These are phyloP conservation scores for Diaporthe vaccinii DNA, from an alignment of 2,329 filamentous ascomycete genomes.

Conservation along the genomic window DNA sequence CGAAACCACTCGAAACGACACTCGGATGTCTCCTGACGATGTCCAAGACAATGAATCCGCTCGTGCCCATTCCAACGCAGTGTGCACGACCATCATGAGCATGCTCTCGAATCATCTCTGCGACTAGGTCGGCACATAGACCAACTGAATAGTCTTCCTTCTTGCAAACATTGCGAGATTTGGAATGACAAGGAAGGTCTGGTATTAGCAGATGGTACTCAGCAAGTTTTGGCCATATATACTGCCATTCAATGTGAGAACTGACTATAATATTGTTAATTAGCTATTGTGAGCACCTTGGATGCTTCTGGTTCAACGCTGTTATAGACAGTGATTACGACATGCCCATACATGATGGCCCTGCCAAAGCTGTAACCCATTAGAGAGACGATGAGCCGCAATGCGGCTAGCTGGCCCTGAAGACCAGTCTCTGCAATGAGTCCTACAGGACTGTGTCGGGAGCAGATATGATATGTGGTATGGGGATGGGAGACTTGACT, in stretches of 20 bases:
- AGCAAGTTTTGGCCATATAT: constrained; percentile 52
- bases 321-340: background rate
- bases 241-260: constrained; percentile 58
- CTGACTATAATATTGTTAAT: constrained; percentile 47
- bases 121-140: constrained; percentile 50
- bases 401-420: background rate
- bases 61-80: constrained; percentile 57
- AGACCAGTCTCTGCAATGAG: background rate
- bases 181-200: constrained; percentile 56
- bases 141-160: constrained; percentile 49
- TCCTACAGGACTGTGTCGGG: background rate
- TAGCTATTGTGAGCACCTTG: background rate
- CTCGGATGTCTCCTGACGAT: constrained; percentile 52
- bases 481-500: background rate
- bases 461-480: background rate
- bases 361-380: background rate
- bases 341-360: background rate
- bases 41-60: constrained; percentile 53
- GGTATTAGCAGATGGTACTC: constrained; percentile 56
- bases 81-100: constrained; percentile 55
- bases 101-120: constrained; percentile 52
- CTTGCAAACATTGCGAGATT: constrained; percentile 48
- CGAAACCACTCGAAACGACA: constrained; percentile 52
- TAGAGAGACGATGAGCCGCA: background rate
- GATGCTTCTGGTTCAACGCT: background rate